These are phyloP conservation scores for Stagonosporopsis rhizophila DNA, from an alignment of 2,329 filamentous ascomycete genomes.

Conservation along the genomic window DNA sequence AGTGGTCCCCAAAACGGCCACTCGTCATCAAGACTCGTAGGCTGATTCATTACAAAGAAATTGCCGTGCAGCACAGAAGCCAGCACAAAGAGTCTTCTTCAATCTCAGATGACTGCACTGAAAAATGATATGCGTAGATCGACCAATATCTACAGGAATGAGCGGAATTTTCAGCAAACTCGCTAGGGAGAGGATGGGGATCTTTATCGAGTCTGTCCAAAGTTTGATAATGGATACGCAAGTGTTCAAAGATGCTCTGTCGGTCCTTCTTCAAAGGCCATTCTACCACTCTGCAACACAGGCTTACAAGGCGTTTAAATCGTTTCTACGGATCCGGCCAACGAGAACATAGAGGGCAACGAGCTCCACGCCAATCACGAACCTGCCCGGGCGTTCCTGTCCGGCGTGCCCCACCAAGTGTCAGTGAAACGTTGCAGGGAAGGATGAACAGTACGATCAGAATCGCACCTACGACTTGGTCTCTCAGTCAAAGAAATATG, in stretches of 20 bases:
- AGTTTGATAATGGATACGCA: not conserved
- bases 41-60: not conserved
- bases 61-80: not conserved
- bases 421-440: not conserved
- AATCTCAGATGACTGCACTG: not conserved
- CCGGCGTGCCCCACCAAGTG: not conserved
- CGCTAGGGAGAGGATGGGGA: too few species aligned
- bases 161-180: too few species aligned
- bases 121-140: too few species aligned
- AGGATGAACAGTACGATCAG: too few species aligned
- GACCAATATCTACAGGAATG: too few species aligned
- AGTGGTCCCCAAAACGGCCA: not conserved
- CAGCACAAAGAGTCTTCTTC: not conserved
- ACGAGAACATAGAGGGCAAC: not conserved
- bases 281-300: not conserved
- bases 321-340: not conserved
- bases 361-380: conserved; percentile 4
- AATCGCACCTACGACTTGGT: not conserved
- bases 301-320: not conserved
- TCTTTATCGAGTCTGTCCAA: not conserved
- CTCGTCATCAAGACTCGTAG: not conserved
- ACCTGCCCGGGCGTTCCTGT: not conserved
- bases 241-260: not conserved
- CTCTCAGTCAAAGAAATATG: not conserved
- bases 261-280: not conserved